A percentile compares a stretch with the other conserved stretches of the same genome.
Evolutionary conservation across 2,329 filamentous ascomycete species (phyloP).

Genomic region (Aspergillus pseudoviridinutans): DNA sequence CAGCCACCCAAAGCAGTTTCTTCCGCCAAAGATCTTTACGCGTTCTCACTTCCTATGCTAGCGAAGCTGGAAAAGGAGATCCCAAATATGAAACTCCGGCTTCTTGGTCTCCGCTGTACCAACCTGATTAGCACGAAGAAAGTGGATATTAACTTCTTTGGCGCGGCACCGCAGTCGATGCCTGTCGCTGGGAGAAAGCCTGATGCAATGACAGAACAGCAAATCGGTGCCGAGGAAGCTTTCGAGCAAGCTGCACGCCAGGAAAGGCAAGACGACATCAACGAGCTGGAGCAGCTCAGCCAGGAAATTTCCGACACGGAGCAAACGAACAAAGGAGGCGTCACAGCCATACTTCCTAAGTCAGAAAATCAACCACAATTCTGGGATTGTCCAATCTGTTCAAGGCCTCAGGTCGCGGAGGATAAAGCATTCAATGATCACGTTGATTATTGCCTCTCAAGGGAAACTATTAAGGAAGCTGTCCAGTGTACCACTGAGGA

Average conservation of each 20-base stretch:
- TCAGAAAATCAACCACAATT: conserved; percentile 39
- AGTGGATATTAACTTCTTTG: conserved; percentile 76
- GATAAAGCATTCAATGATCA: conserved; percentile 83
- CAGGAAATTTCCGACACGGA: conserved; percentile 45
- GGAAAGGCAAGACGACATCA: conserved; percentile 58
- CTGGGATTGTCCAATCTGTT: conserved; percentile 89
- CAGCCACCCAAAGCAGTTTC: conserved; percentile 68
- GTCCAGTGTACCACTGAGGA: conserved; percentile 53
- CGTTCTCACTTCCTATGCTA: conserved; percentile 75
- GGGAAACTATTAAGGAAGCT: conserved; percentile 78
- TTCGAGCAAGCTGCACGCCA: conserved; percentile 60
- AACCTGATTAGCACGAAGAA: conserved; percentile 84
- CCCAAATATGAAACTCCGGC: conserved; percentile 69
- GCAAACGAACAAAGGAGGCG: conserved; percentile 23
- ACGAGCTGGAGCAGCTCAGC: conserved; percentile 58
- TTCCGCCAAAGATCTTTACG: conserved; percentile 77
- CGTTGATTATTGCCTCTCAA: conserved; percentile 85
- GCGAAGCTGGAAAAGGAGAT: conserved; percentile 79
- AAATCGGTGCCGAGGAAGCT: conserved; percentile 65
- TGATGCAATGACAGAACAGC: conserved; percentile 50
- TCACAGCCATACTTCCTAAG: conserved; percentile 3
- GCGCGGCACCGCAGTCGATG: conserved; percentile 34
- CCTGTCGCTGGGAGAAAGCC: conserved; percentile 8
- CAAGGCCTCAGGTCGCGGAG: conserved; percentile 67
- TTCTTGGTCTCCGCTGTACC: conserved; percentile 87